Evolutionary conservation across 495 filamentous ascomycete species (phyloP).

Genomic region (Hapsidospora chrysogenum): DNA sequence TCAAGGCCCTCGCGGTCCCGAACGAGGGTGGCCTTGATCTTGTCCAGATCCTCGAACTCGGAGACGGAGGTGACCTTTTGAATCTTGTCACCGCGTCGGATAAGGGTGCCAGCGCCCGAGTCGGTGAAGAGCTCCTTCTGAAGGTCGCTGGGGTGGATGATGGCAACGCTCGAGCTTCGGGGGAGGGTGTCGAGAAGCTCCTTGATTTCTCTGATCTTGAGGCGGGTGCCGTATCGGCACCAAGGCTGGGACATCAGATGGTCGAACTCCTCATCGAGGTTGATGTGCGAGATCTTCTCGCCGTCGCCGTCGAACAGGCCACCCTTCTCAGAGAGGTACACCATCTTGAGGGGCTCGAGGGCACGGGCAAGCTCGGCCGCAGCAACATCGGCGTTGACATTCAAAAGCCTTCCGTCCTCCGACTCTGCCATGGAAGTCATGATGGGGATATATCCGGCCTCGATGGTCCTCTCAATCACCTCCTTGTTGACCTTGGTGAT

Average conservation of each 20-base stretch:
- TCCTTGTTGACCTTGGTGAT: constrained; percentile 85
- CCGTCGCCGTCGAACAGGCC: constrained; percentile 88
- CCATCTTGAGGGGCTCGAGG: constrained; percentile 90
- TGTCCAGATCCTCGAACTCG: constrained; percentile 62
- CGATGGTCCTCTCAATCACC: constrained; percentile 82
- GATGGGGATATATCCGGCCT: constrained; percentile 83
- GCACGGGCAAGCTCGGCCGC: constrained; percentile 83
- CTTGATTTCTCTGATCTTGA: constrained; percentile 99
- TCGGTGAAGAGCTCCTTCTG: constrained; percentile 96
- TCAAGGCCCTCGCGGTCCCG: constrained; percentile 76
- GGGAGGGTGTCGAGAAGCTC: constrained; percentile 76
- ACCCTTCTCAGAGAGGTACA: constrained; percentile 96
- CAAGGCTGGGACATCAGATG: constrained; percentile 88
- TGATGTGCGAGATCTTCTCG: constrained; percentile 94
- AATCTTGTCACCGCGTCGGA: constrained; percentile 84
- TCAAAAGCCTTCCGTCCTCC: constrained; percentile 81
- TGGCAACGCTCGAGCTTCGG: constrained; percentile 85
- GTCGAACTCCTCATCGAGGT: constrained; percentile 95
- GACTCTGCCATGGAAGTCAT: constrained; percentile 96
- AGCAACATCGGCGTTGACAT: constrained; percentile 95
- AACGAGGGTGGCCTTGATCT: constrained; percentile 68
- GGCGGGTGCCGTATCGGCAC: constrained; percentile 87
- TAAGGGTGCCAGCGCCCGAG: constrained; percentile 87
- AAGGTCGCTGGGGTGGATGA: constrained; percentile 87
- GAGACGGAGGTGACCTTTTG: constrained; percentile 54